Percentiles rank a stretch among this genome's conserved stretches.
These are phyloP conservation scores for Phanerochaete carnosa DNA, from an alignment of 768 basidiomycete species.

Conservation along the genomic window DNA sequence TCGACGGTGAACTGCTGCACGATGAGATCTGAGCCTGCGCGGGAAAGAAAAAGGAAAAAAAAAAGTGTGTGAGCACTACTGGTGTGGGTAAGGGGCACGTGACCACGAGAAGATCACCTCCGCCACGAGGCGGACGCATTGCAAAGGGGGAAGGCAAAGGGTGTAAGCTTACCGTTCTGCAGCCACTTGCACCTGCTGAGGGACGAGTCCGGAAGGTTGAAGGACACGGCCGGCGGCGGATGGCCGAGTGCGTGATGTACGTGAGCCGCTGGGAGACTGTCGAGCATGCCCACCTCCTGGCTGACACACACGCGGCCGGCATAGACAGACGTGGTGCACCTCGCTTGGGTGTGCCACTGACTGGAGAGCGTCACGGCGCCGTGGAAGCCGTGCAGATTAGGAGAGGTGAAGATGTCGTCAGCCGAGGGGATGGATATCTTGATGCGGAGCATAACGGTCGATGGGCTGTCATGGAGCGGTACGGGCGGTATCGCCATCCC, in stretches of 20 bases:
- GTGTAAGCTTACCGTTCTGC: slow-evolving; percentile 51
- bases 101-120: neutral
- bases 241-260: slow-evolving; percentile 28
- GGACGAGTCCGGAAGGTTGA: slow-evolving; percentile 65
- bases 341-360: slow-evolving; percentile 52
- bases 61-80: neutral
- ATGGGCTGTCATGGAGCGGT: slow-evolving; percentile 29
- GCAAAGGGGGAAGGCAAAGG: neutral
- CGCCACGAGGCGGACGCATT: slow-evolving; percentile 3
- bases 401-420: slow-evolving; percentile 48
- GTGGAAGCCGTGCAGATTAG: slow-evolving; percentile 62
- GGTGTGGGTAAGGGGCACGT: neutral
- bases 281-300: slow-evolving; percentile 51
- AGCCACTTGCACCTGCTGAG: slow-evolving; percentile 70
- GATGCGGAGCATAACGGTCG: slow-evolving; percentile 50
- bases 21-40: slow-evolving; percentile 48
- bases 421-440: slow-evolving; percentile 55
- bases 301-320: slow-evolving; percentile 47
- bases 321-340: slow-evolving; percentile 62
- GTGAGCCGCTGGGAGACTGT: slow-evolving; percentile 19
- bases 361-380: slow-evolving; percentile 52
- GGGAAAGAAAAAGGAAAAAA: slow-evolving; percentile 1
- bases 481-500: slow-evolving; percentile 23
- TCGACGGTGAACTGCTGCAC: slow-evolving; percentile 72
- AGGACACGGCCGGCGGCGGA: slow-evolving; percentile 40